Base-by-base conservation (phyloP, 2,329 filamentous ascomycete genomes). In the Aspergillus quadricinctus region DNA sequence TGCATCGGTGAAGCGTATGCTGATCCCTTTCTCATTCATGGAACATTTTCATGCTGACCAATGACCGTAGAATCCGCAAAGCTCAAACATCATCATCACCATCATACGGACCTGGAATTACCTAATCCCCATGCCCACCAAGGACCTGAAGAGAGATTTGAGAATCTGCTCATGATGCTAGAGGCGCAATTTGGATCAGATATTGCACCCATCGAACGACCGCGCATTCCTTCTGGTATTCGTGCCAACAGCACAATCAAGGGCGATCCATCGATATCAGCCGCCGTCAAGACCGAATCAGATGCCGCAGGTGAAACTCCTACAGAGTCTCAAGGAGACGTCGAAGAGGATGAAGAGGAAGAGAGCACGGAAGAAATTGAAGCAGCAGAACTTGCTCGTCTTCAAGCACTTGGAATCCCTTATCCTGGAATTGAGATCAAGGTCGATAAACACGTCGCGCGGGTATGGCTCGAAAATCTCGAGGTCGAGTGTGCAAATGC, bases 161-260 rank as follows among this genome's bases (percentile, higher is more conserved):
- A 88, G 60, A 87, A 93, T 35, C 85, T 99, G 21, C 88, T 95
- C 76, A 90, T 96, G 85, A 96, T 99, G 78, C 87, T 99, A 14
- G 94, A 99, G 78, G 90, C 92, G 2, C 94, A 99, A 72, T 99
- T 99, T 69, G 94, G 94, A 59, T 88, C 94, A 61, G 88, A 90
- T 57, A 86, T 97, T 55, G 80, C 83, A 0, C 92, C 93, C 4
- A 89, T 97, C 62, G 82, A 87, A 23, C 77, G 68, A 77, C 91
- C 57, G 83, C 86, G 72, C 72, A 65, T 77, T 40, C 72, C 54
- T 8, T 49, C 61, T 1, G 62, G 69, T 40, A 55, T 59, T 17
- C 45, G 55, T 7, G 56, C 60, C 10, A 59, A 66, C 29, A 61
- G 61, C 3, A 28, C 50, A 48, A 57, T 49, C 8, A 28, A 31